phyloP scores from a whole-genome alignment of 2,329 filamentous ascomycete genomes.

The Calonectria naviculata region DNA sequence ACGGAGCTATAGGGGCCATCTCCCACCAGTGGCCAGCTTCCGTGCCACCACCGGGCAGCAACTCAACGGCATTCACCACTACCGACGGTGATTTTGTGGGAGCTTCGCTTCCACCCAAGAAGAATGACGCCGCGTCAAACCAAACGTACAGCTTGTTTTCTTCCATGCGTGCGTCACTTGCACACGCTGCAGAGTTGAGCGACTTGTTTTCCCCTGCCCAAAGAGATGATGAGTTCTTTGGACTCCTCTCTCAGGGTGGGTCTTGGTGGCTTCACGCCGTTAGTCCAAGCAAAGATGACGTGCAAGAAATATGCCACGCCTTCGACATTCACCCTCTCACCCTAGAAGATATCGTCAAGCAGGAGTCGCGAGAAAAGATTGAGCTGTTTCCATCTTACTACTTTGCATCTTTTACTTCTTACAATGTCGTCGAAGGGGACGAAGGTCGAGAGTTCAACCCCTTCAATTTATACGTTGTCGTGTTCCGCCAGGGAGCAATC shows the following conservation, averaged over 20 bases:
- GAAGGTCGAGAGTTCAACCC: constrained; percentile 88
- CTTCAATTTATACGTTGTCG: constrained; percentile 95
- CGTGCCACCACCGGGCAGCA: too few species aligned
- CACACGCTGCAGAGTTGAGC: constrained; percentile 91
- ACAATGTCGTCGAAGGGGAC: constrained; percentile 82
- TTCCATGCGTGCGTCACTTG: constrained; percentile 91
- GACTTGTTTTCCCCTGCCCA: constrained; percentile 91
- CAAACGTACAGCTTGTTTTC: constrained; percentile 98
- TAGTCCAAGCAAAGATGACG: constrained; percentile 88
- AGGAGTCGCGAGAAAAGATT: constrained; percentile 97
- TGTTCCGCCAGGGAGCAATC: constrained; percentile 93
- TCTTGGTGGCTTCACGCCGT: constrained; percentile 99
- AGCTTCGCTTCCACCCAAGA: constrained; percentile 31
- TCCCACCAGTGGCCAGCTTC: too few species aligned
- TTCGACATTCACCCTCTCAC: constrained; percentile 97
- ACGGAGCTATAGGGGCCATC: too few species aligned
- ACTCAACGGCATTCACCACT: too few species aligned
- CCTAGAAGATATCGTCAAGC: constrained; percentile 93
- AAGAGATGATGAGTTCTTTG: constrained; percentile 88
- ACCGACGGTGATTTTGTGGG: constrained; percentile 38
- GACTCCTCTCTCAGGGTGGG: constrained; percentile 74
- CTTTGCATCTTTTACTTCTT: constrained; percentile 96
- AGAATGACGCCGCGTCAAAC: constrained; percentile 60
- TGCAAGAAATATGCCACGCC: constrained; percentile 88
- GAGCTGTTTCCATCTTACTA: constrained; percentile 98